Evolutionary conservation across 139 green algal species (phyloP).

Genomic region (Chlamydomonas sphaeroides): DNA sequence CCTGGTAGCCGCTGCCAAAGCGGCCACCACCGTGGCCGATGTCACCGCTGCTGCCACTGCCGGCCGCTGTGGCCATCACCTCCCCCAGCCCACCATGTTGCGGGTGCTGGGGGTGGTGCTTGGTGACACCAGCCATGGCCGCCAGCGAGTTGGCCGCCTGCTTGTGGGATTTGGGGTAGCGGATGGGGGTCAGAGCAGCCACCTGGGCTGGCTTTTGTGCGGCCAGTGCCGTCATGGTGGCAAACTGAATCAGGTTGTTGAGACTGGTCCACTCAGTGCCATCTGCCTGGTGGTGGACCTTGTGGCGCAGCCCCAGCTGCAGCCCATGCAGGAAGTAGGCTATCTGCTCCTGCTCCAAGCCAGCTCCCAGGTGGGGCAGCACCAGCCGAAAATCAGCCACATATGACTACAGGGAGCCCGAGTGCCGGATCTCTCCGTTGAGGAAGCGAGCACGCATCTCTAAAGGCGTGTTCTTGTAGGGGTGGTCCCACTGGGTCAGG

Average conservation of each 20-base stretch:
- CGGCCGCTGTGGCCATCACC: too few species aligned
- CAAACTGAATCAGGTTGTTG: neutral
- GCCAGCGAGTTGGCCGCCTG: neutral
- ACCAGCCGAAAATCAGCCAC: neutral
- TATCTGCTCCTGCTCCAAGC: neutral
- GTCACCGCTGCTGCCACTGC: too few species aligned
- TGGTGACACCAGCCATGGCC: neutral
- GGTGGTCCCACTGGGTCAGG: neutral
- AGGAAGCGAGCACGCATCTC: neutral
- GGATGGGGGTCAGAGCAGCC: neutral
- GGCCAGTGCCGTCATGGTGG: neutral
- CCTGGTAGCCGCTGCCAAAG: too few species aligned
- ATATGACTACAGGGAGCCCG: neutral
- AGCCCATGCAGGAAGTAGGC: neutral
- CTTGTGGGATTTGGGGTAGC: neutral
- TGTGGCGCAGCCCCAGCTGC: neutral
- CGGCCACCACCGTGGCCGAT: too few species aligned
- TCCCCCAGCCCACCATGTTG: too few species aligned
- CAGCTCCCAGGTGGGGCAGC: too few species aligned
- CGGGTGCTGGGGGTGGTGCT: neutral
- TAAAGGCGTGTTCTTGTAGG: neutral
- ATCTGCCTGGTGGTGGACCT: neutral
- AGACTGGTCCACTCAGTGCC: neutral
- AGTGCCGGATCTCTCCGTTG: neutral
- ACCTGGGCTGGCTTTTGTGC: neutral